Percentiles rank a stretch among this genome's conserved stretches.
These are phyloP conservation scores for Ceratocystis lukuohia DNA, from an alignment of 2,329 filamentous ascomycete species.

Conservation along the genomic window DNA sequence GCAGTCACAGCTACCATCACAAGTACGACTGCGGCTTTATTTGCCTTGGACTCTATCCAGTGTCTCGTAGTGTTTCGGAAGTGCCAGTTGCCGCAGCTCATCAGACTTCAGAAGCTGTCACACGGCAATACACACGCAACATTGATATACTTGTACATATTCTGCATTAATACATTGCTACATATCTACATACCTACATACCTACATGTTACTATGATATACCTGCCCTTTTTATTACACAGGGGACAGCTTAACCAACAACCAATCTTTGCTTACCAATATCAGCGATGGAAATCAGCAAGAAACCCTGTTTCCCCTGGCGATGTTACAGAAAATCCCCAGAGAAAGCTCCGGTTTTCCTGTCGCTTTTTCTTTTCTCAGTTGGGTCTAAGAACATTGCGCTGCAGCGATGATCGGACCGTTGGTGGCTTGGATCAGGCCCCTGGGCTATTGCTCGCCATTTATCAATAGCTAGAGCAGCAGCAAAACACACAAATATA, in stretches of 20 bases:
- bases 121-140: no score
- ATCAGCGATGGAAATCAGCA: neutral
- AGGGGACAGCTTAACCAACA: neutral
- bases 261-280: neutral
- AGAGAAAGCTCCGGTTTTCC: neutral
- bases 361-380: neutral
- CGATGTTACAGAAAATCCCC: neutral
- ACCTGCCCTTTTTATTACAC: neutral
- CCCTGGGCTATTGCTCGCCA: neutral
- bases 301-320: no score
- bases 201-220: no score
- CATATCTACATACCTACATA: no score
- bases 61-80: neutral
- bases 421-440: neutral
- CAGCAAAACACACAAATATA: neutral
- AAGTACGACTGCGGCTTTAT: neutral
- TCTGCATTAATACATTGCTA: no score
- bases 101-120: neutral
- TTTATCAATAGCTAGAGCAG: neutral
- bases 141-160: no score
- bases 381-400: neutral
- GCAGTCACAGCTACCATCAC: neutral
- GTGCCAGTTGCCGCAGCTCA: neutral
- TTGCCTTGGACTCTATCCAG: neutral
- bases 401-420: neutral